Evolutionary conservation across 257 asterid genomes (phyloP).

Genomic region (Echium plantagineum): DNA sequence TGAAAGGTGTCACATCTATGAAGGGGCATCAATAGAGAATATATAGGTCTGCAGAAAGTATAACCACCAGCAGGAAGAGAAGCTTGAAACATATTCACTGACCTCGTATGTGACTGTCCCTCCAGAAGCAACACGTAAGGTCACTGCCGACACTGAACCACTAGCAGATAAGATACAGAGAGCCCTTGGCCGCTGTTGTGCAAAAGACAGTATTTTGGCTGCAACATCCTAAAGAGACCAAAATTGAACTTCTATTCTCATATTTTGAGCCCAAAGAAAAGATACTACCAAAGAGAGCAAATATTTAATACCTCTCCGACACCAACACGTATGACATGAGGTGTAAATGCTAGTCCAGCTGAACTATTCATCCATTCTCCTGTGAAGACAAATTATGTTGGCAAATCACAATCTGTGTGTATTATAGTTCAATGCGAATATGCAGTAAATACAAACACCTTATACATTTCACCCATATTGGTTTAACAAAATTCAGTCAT

Average conservation of each 20-base stretch:
- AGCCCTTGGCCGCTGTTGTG: slow-evolving; percentile 92
- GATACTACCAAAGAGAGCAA: background rate
- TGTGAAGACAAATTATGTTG: slow-evolving; percentile 13
- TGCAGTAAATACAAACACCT: background rate
- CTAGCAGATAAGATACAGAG: slow-evolving; percentile 78
- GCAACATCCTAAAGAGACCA: slow-evolving; percentile 64
- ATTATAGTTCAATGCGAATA: background rate
- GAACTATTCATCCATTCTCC: slow-evolving; percentile 99
- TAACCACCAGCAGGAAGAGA: background rate
- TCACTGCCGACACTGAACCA: slow-evolving; percentile 70
- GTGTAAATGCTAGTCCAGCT: slow-evolving; percentile 92
- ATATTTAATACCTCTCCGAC: slow-evolving; percentile 58
- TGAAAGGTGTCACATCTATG: background rate
- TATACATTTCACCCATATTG: background rate
- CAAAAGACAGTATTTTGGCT: slow-evolving; percentile 72
- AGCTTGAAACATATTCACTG: slow-evolving; percentile 5
- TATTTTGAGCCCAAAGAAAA: background rate
- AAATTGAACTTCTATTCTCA: background rate
- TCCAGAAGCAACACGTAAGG: slow-evolving; percentile 52
- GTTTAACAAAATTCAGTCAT: background rate
- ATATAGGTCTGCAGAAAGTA: background rate
- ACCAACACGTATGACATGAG: slow-evolving; percentile 62
- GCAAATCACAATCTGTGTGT: background rate
- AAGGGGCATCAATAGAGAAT: background rate
- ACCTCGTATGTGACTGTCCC: slow-evolving; percentile 80